Conservation (phyloP, 2,329 filamentous ascomycete species). For the Cordyceps fumosorosea region DNA sequence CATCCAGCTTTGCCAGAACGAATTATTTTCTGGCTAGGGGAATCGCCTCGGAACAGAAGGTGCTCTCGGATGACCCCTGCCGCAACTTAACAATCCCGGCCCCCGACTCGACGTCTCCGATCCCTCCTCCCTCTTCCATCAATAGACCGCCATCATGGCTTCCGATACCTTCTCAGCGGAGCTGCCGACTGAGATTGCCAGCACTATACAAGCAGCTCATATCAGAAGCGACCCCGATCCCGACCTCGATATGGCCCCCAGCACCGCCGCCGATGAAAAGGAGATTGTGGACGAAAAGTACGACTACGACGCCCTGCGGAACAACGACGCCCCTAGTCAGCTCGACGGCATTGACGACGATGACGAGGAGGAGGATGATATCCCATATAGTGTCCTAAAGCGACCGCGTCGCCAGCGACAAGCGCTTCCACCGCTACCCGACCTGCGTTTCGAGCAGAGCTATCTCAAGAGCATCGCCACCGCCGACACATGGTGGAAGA, state of each 20-base stretch:
- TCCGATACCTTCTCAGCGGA: slow-evolving; percentile 23
- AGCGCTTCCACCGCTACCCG: slow-evolving; percentile 62
- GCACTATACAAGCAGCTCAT: slow-evolving; percentile 73
- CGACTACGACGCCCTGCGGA: neutral
- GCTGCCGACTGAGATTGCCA: slow-evolving; percentile 62
- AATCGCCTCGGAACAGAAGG: neutral
- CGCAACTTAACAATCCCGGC: neutral
- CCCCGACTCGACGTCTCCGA: neutral
- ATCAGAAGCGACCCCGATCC: slow-evolving; percentile 68
- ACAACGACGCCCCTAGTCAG: neutral
- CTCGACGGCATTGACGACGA: slow-evolving; percentile 33
- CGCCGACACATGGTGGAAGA: slow-evolving; percentile 71
- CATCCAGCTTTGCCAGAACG: neutral
- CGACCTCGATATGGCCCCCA: slow-evolving; percentile 70
- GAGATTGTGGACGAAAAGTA: slow-evolving; percentile 14
- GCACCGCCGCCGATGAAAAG: slow-evolving; percentile 62
- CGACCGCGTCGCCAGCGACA: slow-evolving; percentile 41
- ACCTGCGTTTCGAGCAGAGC: slow-evolving; percentile 95
- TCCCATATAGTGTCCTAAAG: slow-evolving; percentile 59
- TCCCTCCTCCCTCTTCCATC: neutral
- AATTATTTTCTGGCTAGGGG: neutral
- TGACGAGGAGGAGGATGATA: slow-evolving; percentile 56
- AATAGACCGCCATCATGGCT: slow-evolving; percentile 33
- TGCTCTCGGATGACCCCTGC: neutral
- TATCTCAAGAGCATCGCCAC: slow-evolving; percentile 83